Percentiles rank a stretch among this genome's conserved stretches.
These are phyloP conservation scores for Botrytis deweyae DNA, from an alignment of 2,329 filamentous ascomycete species.

Conservation along the genomic window DNA sequence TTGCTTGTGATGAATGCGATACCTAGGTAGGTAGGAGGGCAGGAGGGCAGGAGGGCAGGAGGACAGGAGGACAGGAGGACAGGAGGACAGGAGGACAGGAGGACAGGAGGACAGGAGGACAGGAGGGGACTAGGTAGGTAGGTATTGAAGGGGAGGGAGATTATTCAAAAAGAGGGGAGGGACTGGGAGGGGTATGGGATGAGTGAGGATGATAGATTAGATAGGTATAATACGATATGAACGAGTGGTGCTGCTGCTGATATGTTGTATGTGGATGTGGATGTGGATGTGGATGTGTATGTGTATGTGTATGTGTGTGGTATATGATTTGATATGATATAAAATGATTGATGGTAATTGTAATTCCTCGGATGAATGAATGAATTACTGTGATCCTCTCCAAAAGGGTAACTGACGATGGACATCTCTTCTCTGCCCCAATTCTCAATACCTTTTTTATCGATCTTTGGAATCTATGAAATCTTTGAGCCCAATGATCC, in stretches of 20 bases:
- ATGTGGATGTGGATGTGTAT: too few species aligned
- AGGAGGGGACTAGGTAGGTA: background rate
- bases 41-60: background rate
- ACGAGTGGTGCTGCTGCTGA: background rate
- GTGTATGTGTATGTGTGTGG: too few species aligned
- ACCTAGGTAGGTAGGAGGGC: background rate
- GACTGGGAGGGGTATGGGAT: background rate
- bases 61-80: too few species aligned
- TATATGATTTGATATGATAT: background rate
- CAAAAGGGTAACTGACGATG: slow-evolving; percentile 6
- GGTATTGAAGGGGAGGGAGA: background rate
- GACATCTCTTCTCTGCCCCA: background rate
- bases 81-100: too few species aligned
- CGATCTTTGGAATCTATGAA: background rate
- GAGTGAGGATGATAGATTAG: background rate
- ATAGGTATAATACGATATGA: background rate
- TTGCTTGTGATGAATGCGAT: background rate
- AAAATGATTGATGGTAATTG: background rate
- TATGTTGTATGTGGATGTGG: background rate
- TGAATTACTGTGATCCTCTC: background rate
- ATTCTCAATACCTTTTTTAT: background rate
- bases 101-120: too few species aligned
- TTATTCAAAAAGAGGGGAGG: background rate
- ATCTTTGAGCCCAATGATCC: background rate
- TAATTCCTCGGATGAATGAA: background rate